phyloP scores from a whole-genome alignment of 2,329 filamentous ascomycete genomes.

The Thelonectria rubi region DNA sequence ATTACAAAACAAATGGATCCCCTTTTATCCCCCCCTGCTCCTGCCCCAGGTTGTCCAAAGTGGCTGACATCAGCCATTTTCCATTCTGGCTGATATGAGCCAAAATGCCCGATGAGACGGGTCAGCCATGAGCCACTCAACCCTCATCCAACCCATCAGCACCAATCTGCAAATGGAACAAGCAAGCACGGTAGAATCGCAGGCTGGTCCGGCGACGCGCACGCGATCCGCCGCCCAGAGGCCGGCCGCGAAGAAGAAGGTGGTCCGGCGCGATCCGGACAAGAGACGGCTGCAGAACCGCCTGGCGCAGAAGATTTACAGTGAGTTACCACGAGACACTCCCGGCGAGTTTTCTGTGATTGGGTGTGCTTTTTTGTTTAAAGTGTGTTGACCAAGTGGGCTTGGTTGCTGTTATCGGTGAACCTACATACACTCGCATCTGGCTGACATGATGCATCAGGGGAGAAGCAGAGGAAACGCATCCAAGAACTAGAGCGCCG shows the following conservation, averaged over 20 bases:
- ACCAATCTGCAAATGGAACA: slow-evolving; percentile 23
- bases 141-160: background rate
- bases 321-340: slow-evolving; percentile 44
- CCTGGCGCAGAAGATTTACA: slow-evolving; percentile 61
- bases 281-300: slow-evolving; percentile 43
- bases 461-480: slow-evolving; percentile 42
- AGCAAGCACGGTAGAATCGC: slow-evolving; percentile 5
- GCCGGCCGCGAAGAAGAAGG: slow-evolving; percentile 21
- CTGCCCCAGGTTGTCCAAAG: slow-evolving; percentile 8
- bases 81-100: slow-evolving; percentile 35
- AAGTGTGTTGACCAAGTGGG: too few relatives aligned
- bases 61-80: slow-evolving; percentile 43
- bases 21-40: background rate
- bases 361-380: background rate
- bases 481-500: slow-evolving; percentile 41
- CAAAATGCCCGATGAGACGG: too few relatives aligned
- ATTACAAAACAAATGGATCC: background rate
- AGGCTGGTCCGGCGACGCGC: background rate
- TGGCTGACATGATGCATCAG: slow-evolving; percentile 42
- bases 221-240: slow-evolving; percentile 3
- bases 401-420: background rate
- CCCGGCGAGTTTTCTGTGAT: background rate
- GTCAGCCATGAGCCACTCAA: background rate
- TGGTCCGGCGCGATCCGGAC: slow-evolving; percentile 37
- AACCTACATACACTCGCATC: background rate